A percentile compares a stretch with the other conserved stretches of the same genome.
Conservation (phyloP, 2,329 filamentous ascomycete species). For the Ilyonectria destructans region DNA sequence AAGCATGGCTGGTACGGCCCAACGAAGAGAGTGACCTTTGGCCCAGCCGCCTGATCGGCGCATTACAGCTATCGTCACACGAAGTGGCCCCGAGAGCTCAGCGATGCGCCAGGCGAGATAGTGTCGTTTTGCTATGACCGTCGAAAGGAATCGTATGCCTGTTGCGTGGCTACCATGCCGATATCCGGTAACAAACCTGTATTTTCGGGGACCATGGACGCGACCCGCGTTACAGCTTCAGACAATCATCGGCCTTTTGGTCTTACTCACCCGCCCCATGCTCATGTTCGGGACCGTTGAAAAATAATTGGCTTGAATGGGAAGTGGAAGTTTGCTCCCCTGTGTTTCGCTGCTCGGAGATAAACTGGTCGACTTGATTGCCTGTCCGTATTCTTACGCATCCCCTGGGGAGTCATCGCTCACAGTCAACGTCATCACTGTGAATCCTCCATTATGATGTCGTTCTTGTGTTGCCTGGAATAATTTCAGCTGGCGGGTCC, state of each 20-base stretch:
- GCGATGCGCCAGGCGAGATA: conserved; percentile 15
- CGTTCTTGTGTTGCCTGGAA: not conserved
- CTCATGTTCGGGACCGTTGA: not conserved
- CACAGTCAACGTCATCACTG: not conserved
- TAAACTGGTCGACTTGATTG: not conserved
- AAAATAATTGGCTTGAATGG: not conserved
- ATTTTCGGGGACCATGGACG: not conserved
- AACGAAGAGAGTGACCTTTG: conserved; percentile 8
- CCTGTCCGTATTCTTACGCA: not conserved
- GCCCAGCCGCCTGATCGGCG: conserved; percentile 21
- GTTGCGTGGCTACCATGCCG: not conserved
- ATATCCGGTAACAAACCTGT: conserved; percentile 1
- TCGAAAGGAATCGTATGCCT: conserved; percentile 1
- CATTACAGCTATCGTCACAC: conserved; percentile 14
- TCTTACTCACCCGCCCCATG: not conserved
- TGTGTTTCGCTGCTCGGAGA: not conserved
- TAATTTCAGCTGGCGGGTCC: not conserved
- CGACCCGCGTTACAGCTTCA: conserved; percentile 13
- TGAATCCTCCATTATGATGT: not conserved
- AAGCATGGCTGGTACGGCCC: not conserved
- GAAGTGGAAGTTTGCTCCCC: not conserved
- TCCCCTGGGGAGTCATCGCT: too few relatives aligned
- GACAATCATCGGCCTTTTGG: not conserved
- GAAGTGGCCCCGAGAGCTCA: conserved; percentile 13
- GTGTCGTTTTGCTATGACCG: conserved; percentile 15